Percentiles rank a stretch among this genome's conserved stretches.
These are phyloP conservation scores for Aspergillus niger DNA, from an alignment of 2,329 filamentous ascomycete species.

Conservation along the genomic window DNA sequence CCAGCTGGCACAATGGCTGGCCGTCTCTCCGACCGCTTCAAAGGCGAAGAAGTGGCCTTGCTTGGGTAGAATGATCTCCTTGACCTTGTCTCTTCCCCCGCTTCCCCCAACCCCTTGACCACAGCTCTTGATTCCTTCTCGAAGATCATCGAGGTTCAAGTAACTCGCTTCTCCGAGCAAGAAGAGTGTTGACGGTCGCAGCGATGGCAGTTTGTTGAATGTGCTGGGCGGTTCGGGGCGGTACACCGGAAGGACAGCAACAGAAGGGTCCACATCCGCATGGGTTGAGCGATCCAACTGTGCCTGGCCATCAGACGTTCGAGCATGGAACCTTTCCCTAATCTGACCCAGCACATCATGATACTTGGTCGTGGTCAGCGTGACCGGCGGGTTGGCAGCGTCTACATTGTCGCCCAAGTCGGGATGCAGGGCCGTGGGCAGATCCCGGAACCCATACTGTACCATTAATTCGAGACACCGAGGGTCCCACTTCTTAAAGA, in stretches of 20 bases:
- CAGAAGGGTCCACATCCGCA: slow-evolving; percentile 11
- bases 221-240: slow-evolving; percentile 10
- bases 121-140: neutral
- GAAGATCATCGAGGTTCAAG: neutral
- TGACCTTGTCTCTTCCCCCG: neutral
- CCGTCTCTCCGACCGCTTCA: neutral
- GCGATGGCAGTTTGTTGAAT: slow-evolving; percentile 6
- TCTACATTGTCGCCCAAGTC: neutral
- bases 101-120: neutral
- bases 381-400: neutral
- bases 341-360: slow-evolving; percentile 29
- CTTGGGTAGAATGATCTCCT: neutral
- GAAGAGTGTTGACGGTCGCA: slow-evolving; percentile 15
- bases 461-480: neutral
- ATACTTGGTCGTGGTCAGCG: slow-evolving; percentile 2
- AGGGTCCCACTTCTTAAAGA: neutral
- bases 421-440: neutral
- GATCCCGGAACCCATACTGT: neutral
- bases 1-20: neutral
- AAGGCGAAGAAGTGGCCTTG: neutral
- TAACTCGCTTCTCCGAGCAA: neutral
- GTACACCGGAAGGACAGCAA: slow-evolving; percentile 10
- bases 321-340: slow-evolving; percentile 31
- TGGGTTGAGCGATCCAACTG: slow-evolving; percentile 12
- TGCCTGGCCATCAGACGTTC: slow-evolving; percentile 31